Evolutionary conservation across 1,139 yeast genomes (phyloP), one percentile per base, ranked within the genome.

Genomic region (Candida neerlandica): DNA sequence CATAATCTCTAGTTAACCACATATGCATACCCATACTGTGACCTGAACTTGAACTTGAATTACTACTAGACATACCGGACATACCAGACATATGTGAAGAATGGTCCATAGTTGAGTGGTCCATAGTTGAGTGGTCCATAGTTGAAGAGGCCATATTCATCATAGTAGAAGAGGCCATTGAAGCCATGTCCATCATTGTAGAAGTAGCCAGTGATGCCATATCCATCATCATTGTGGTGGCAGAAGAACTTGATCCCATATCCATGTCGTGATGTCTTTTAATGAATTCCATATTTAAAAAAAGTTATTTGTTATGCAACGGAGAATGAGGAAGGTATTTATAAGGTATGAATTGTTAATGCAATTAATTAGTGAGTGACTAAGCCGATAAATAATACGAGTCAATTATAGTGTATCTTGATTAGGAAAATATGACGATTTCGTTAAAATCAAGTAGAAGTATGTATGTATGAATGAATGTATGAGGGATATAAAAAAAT

Each of bases 1-100:
- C 57, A 63, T 70, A 86, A 2, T 67, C 59, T 0, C 80, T 68
- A 2, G 86, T 81, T 59, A 87, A 69, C 58, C 71, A 81, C 72
- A 75, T 77, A 62, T 81, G 80, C 92, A 86, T 85, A 1, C 61
- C 47, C 47, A 46, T 44, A 3, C 15, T 21, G 1, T 14, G 16
- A 16, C n/a, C n/a, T n/a, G 46, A 48, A 15, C 33, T 16, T 4
- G 18, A 5, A 10, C 12, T 16, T 3, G 16, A 6, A 12, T 37
- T 16, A 6, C 10, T 4, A 23, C 27, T 23, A 18, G 39, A 15
- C 63, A 58, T 56, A 11, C 48, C 53, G n/a, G 49, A 52, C 45
- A 37, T 38, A n/a, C 35, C 43, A 19, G 29, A 16, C 30, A 33
- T 32, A 21, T 21, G 23, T 40, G 21, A 15, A 30, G 29, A 30